Evolutionary conservation across 257 asterid species (phyloP).

Genomic region (Solanum chilense): DNA sequence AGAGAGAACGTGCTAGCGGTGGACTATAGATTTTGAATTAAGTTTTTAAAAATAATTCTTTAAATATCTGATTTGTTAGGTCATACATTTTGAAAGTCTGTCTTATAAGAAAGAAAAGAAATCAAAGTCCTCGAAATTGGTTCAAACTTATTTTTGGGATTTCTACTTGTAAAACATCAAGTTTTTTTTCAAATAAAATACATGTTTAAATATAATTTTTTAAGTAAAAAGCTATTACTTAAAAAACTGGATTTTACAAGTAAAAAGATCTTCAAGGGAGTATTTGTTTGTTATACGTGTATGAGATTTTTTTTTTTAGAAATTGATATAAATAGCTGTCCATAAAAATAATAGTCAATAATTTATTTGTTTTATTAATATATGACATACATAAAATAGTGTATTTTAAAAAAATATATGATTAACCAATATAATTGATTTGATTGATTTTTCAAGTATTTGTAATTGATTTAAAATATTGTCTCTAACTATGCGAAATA

Average conservation of each 20-base stretch:
- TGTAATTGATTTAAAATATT: no score
- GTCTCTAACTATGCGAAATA: no score
- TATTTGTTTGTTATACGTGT: background rate
- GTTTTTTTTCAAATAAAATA: background rate
- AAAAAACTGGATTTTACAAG: background rate
- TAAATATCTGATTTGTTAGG: background rate
- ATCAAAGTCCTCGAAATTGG: background rate
- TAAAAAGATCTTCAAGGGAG: background rate
- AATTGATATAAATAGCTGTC: background rate
- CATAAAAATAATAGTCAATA: background rate
- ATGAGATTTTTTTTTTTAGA: background rate
- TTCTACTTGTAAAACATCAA: background rate
- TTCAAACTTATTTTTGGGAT: background rate
- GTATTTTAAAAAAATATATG: background rate
- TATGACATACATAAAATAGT: background rate
- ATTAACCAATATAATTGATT: background rate
- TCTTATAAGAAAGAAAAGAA: background rate
- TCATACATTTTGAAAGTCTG: background rate
- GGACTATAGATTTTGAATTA: background rate
- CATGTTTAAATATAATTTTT: background rate
- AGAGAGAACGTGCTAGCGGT: background rate
- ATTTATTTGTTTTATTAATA: background rate
- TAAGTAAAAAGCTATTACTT: background rate
- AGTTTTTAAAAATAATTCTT: rapidly evolving
- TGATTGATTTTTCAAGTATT: background rate